Conservation (phyloP, 2,329 filamentous ascomycete species). For the Parascedosporium putredinis region DNA sequence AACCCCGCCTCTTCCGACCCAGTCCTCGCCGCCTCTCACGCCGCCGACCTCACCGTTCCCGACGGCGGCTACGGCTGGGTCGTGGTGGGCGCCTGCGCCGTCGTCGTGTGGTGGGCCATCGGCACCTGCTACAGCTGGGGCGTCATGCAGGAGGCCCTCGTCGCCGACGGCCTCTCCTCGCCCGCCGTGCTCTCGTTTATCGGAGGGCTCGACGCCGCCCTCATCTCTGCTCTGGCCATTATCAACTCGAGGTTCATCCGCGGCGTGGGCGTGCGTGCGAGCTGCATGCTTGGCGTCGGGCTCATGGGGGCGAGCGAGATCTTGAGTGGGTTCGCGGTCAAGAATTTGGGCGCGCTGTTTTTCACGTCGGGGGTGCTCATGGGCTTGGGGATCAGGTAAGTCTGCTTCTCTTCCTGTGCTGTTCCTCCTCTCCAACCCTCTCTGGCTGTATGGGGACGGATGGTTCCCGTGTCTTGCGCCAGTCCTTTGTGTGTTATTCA, state of each 20-base stretch:
- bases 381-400: slow-evolving; percentile 18
- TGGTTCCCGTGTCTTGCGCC: too few relatives aligned
- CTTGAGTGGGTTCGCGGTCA: slow-evolving; percentile 26
- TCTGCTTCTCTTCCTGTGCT: too few relatives aligned
- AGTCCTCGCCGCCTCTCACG: slow-evolving; percentile 29
- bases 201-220: slow-evolving; percentile 39
- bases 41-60: slow-evolving; percentile 34
- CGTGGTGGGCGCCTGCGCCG: slow-evolving; percentile 37
- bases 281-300: slow-evolving; percentile 36
- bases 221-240: slow-evolving; percentile 41
- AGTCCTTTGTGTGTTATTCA: too few relatives aligned
- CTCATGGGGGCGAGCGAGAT: slow-evolving; percentile 40
- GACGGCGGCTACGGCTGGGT: slow-evolving; percentile 49
- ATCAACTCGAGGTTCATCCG: slow-evolving; percentile 40
- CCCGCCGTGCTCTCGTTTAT: slow-evolving; percentile 48
- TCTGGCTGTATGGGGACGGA: neutral
- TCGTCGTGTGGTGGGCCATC: slow-evolving; percentile 45
- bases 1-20: neutral
- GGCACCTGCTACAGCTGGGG: slow-evolving; percentile 51
- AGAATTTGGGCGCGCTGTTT: slow-evolving; percentile 24
- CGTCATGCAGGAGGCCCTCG: slow-evolving; percentile 46
- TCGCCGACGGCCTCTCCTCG: slow-evolving; percentile 34
- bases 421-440: too few relatives aligned
- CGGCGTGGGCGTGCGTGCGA: slow-evolving; percentile 34
- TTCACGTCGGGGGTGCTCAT: slow-evolving; percentile 22